These are phyloP conservation scores for Rugonectria rugulosa DNA, from an alignment of 2,329 filamentous ascomycete genomes.

Conservation along the genomic window DNA sequence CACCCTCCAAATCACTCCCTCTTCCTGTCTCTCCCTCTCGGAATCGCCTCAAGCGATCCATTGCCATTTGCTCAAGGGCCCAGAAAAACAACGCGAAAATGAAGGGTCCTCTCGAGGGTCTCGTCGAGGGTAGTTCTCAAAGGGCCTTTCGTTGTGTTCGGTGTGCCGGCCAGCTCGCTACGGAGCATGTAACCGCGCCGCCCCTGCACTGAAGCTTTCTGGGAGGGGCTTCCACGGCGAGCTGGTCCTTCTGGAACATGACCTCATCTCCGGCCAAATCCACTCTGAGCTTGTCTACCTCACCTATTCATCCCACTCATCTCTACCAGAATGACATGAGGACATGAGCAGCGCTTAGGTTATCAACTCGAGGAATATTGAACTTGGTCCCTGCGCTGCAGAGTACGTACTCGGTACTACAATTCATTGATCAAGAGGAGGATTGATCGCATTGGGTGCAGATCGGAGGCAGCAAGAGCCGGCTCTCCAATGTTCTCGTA, in stretches of 20 bases:
- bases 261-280: constrained; percentile 32
- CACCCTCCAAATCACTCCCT: not conserved
- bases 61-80: not conserved
- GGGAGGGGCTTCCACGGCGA: too few species aligned
- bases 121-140: too few species aligned
- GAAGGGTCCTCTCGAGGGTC: not conserved
- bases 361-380: too few species aligned
- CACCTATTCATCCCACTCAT: not conserved
- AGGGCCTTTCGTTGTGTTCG: not conserved
- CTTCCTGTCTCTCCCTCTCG: too few species aligned
- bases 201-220: constrained; percentile 26
- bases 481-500: too few species aligned
- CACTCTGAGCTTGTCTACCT: constrained; percentile 9
- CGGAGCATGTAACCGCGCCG: constrained; percentile 11
- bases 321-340: not conserved
- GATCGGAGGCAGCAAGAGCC: too few species aligned
- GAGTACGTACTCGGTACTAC: too few species aligned
- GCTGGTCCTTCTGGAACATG: constrained; percentile 39
- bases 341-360: not conserved
- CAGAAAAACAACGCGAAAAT: constrained; percentile 3
- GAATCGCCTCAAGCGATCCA: constrained; percentile 4
- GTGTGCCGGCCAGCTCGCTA: constrained; percentile 9
- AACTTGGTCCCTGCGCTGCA: too few species aligned
- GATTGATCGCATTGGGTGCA: not conserved
- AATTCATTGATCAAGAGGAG: constrained; percentile 15